These are phyloP conservation scores for Pouteria campechiana DNA, from an alignment of 179 eudicot genomes.

Conservation along the genomic window DNA sequence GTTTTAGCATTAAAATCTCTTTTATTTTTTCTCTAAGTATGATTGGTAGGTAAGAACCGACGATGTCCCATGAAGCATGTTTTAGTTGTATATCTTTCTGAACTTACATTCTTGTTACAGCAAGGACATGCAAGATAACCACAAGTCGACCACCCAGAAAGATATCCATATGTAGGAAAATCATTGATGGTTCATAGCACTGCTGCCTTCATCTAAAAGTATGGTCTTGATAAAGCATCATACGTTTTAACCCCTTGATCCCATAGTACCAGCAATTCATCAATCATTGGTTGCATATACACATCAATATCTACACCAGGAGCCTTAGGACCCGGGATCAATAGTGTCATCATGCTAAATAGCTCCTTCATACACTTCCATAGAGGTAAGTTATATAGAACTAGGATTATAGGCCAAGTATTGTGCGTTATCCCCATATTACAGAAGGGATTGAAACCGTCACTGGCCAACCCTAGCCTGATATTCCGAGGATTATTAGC, in stretches of 20 bases:
- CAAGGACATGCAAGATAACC: slow-evolving; percentile 13
- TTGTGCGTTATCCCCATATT: slow-evolving; percentile 1
- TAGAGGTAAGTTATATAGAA: slow-evolving; percentile 16
- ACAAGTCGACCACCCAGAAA: slow-evolving; percentile 13
- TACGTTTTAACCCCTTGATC: slow-evolving; percentile 6
- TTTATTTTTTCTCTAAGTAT: slow-evolving; percentile 1
- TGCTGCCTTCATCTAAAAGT: slow-evolving; percentile 7
- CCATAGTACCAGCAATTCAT: slow-evolving; percentile 9
- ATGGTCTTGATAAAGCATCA: slow-evolving; percentile 7
- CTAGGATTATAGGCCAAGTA: slow-evolving; percentile 5
- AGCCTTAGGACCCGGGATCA: slow-evolving; percentile 6
- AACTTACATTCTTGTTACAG: neutral
- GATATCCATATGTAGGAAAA: slow-evolving; percentile 8
- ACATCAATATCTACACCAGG: slow-evolving; percentile 11
- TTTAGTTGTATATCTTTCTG: slow-evolving; percentile 1
- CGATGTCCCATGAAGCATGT: slow-evolving; percentile 16
- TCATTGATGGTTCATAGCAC: slow-evolving; percentile 11
- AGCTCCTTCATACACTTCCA: slow-evolving; percentile 11
- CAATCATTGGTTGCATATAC: slow-evolving; percentile 10
- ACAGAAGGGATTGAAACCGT: slow-evolving; percentile 15
- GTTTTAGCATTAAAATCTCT: slow-evolving; percentile 1
- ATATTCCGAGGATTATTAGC: slow-evolving; percentile 11
- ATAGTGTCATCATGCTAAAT: slow-evolving; percentile 1
- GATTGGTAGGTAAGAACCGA: slow-evolving; percentile 2
- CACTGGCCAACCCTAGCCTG: slow-evolving; percentile 6